Percentiles rank a stretch among this genome's conserved stretches.
Conservation (phyloP, 306 rosid genomes). For the Quercus cerris region DNA sequence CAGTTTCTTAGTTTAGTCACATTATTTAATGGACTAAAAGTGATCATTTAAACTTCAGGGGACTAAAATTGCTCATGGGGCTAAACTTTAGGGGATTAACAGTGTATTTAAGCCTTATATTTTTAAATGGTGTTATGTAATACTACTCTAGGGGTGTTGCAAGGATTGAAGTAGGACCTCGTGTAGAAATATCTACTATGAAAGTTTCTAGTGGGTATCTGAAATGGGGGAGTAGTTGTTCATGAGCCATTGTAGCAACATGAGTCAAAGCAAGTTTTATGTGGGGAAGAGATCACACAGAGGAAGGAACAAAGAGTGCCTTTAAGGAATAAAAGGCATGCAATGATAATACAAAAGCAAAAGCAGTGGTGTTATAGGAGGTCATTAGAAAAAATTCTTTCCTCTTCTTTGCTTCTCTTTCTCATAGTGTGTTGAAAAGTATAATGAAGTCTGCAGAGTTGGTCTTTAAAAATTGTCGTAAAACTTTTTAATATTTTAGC, state of each 20-base stretch:
- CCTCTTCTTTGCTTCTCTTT: neutral
- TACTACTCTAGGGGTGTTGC: neutral
- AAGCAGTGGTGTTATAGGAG: neutral
- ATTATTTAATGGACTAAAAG: too few species aligned
- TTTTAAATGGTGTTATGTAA: neutral
- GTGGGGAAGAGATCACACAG: neutral
- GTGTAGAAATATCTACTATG: neutral
- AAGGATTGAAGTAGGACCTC: neutral
- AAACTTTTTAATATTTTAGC: neutral
- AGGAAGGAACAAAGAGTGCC: neutral
- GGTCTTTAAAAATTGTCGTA: neutral
- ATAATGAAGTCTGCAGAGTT: neutral
- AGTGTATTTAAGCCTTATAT: neutral
- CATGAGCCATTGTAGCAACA: neutral
- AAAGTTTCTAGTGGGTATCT: neutral
- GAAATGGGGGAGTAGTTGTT: neutral
- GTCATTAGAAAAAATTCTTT: neutral
- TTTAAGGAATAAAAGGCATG: neutral
- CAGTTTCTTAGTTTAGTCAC: too few species aligned
- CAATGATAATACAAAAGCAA: neutral
- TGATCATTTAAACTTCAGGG: too few species aligned
- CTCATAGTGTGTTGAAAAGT: neutral
- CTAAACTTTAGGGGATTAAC: neutral
- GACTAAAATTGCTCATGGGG: neutral
- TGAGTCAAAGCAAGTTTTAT: neutral